Base-by-base conservation (phyloP, 768 basidiomycete genomes). In the Pisolithus microcarpus region DNA sequence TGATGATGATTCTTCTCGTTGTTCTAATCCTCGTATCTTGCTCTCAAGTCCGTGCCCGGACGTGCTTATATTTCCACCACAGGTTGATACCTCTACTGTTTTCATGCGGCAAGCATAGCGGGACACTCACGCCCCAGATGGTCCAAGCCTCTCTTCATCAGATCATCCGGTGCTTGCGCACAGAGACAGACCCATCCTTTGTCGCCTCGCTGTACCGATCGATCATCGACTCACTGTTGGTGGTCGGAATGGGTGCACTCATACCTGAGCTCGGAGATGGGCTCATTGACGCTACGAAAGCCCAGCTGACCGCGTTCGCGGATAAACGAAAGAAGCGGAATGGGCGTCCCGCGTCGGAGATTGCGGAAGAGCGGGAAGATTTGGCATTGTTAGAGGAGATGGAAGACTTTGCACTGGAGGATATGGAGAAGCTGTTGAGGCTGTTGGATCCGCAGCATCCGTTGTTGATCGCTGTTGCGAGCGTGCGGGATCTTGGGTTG, bases 321-420 rank as follows among this genome's bases (percentile, higher is more conserved):
- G 86, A 89, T 37, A 74, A 75, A 56, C 78, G 88, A 21, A 81
- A 81, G 54, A 64, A 73, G 3, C 75, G 87, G 19, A 65, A 74
- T 5, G 65, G 72, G 51, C 58, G 73, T 16, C 66, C 66, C 13
- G 58, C 62, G 18, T 47, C 49, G 16, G 66, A 62, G 48, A 49
- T 60, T 40, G 71, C 72, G 50, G 77, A 81, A 49, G 85, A 88
- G 46, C 70, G 71, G 51, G 85, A 89, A 54, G 87, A 90, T 55
- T 66, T 87, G 56, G 78, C 77, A 63, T 63, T 89, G 48, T 61
- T 87, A 37, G 86, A 91, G 65, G 87, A 91, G 72, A 82, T 89
- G 69, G 88, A 89, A 63, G 87, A 87, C 50, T 88, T 85, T 60
- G 84, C 81, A 57, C 62, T 89, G 56, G 87, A 89, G 62, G 88